Evolutionary conservation across 2,329 filamentous ascomycete genomes (phyloP).

Genomic region (Pyrenochaeta sp.): DNA sequence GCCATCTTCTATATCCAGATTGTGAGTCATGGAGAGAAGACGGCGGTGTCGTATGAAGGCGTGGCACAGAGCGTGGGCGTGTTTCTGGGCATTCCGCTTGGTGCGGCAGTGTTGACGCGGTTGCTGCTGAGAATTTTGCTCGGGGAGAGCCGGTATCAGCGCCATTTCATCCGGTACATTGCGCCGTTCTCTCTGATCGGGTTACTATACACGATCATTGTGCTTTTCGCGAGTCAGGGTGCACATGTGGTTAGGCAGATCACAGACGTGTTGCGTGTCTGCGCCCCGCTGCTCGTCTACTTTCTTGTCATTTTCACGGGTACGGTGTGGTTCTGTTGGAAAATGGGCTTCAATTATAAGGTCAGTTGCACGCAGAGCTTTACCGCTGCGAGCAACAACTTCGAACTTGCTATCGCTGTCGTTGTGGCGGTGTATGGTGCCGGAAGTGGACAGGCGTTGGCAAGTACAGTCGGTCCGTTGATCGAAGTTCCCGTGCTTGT

Average conservation of each 20-base stretch:
- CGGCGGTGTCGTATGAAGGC: conserved; percentile 64
- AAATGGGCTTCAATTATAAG: conserved; percentile 77
- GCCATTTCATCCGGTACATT: conserved; percentile 72
- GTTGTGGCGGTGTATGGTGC: conserved; percentile 82
- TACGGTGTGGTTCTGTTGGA: conserved; percentile 68
- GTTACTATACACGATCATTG: conserved; percentile 84
- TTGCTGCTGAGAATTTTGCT: conserved; percentile 64
- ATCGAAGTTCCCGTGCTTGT: conserved; percentile 87
- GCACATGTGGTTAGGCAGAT: conserved; percentile 83
- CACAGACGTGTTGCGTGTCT: conserved; percentile 80
- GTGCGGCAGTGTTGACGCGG: conserved; percentile 78
- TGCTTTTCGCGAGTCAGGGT: conserved; percentile 85
- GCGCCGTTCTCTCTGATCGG: conserved; percentile 82
- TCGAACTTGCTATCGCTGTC: conserved; percentile 89
- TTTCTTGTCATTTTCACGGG: conserved; percentile 77
- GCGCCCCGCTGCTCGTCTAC: conserved; percentile 82
- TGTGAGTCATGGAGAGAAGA: conserved; percentile 62
- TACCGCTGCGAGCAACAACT: conserved; percentile 91
- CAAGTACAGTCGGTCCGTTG: conserved; percentile 82
- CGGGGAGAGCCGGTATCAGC: conserved; percentile 69
- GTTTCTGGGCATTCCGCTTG: conserved; percentile 83
- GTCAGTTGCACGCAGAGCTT: conserved; percentile 81
- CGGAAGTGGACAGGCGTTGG: conserved; percentile 79
- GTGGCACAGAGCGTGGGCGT: conserved; percentile 83
- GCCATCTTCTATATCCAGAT: conserved; percentile 67